Evolutionary conservation across 1,284 basidiomycete genomes (phyloP).

Genomic region (Apiotrichum porosum): DNA sequence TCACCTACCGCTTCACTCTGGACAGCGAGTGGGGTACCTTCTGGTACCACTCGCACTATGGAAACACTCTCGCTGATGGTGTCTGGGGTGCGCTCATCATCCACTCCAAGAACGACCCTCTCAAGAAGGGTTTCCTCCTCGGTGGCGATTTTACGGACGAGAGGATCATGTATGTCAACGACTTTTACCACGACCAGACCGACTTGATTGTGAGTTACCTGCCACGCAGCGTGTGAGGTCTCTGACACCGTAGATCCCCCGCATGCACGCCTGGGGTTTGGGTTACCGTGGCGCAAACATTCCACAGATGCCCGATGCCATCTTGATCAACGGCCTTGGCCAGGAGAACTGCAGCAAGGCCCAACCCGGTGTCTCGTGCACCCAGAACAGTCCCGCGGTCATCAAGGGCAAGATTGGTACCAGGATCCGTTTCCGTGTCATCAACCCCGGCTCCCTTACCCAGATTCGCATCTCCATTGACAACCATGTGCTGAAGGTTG

Average conservation of each 20-base stretch:
- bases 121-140: slow-evolving; percentile 9
- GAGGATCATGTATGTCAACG: slow-evolving; percentile 20
- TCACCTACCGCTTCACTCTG: slow-evolving; percentile 50
- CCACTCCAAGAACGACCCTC: slow-evolving; percentile 26
- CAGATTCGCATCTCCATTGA: slow-evolving; percentile 24
- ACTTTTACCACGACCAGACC: slow-evolving; percentile 28
- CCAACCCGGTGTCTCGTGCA: slow-evolving; percentile 6
- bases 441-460: slow-evolving; percentile 18
- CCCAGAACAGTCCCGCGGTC: neutral
- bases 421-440: slow-evolving; percentile 17
- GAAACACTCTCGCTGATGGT: slow-evolving; percentile 32
- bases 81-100: slow-evolving; percentile 29
- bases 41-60: slow-evolving; percentile 39
- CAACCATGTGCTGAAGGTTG: slow-evolving; percentile 25
- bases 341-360: slow-evolving; percentile 6
- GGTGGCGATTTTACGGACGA: slow-evolving; percentile 29
- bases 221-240: too few relatives aligned
- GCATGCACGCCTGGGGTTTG: neutral
- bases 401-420: neutral
- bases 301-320: slow-evolving; percentile 20
- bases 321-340: slow-evolving; percentile 31
- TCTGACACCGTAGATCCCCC: too few relatives aligned
- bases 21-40: slow-evolving; percentile 30
- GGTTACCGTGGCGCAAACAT: slow-evolving; percentile 3
- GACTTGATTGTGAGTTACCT: slow-evolving; percentile 23